Conservation (phyloP, 1,139 yeast species). For the Waltiozyma sp. region DNA sequence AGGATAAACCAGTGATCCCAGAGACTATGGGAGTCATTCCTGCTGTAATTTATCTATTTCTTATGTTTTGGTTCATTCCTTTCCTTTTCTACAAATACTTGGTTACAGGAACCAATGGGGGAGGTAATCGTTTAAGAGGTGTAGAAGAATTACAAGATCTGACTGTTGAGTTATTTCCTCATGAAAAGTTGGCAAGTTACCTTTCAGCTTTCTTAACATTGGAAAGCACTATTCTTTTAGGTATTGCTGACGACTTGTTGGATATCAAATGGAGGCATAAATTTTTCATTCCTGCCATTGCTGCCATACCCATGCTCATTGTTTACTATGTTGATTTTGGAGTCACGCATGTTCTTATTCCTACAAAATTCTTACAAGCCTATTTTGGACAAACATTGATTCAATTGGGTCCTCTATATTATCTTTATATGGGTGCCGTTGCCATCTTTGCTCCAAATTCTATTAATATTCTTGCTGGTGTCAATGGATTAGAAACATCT, state of each 20-base stretch:
- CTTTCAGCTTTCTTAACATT: conserved; percentile 75
- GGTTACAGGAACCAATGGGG: conserved; percentile 47
- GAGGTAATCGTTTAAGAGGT: conserved; percentile 37
- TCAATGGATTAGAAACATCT: conserved; percentile 94
- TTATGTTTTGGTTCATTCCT: conserved; percentile 81
- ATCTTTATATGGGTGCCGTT: conserved; percentile 80
- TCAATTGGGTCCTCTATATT: conserved; percentile 73
- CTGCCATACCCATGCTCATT: conserved; percentile 80
- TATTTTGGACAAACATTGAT: conserved; percentile 34
- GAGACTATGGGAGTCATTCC: conserved; percentile 88
- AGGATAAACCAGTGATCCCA: conserved; percentile 61
- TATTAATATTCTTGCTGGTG: conserved; percentile 92
- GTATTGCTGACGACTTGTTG: conserved; percentile 88
- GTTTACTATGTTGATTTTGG: conserved; percentile 94
- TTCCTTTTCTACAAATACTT: conserved; percentile 76
- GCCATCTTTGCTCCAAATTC: conserved; percentile 94
- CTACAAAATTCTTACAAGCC: conserved; percentile 43
- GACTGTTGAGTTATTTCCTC: conserved; percentile 49
- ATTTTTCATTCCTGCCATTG: conserved; percentile 89
- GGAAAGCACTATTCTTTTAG: conserved; percentile 75
- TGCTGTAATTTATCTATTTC: conserved; percentile 68
- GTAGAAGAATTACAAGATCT: conserved; percentile 8
- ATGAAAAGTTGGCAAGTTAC: conserved; percentile 74
- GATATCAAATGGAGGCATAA: conserved; percentile 97
- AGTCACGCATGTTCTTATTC: conserved; percentile 81